Conservation (phyloP, 148 eudicot genomes). For the Dysphania ambrosioides region DNA sequence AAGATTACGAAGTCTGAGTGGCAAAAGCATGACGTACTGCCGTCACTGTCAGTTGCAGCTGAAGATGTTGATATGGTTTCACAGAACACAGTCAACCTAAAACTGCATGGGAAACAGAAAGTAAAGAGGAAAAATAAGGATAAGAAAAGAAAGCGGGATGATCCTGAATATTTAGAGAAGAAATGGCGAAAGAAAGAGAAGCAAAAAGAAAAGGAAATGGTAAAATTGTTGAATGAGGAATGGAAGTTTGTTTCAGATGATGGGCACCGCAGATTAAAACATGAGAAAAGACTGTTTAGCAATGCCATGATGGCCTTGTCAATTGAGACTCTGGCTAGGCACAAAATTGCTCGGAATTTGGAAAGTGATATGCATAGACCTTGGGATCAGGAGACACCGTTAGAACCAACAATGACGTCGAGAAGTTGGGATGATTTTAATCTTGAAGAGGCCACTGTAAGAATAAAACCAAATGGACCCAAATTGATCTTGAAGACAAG, state of each 20-base stretch:
- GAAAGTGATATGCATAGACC: constrained; percentile 7
- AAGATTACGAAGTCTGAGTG: constrained; percentile 22
- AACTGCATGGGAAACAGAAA: constrained; percentile 27
- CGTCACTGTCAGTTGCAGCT: constrained; percentile 24
- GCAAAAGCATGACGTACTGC: constrained; percentile 32
- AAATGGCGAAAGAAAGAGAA: constrained; percentile 83
- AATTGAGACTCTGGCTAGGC: constrained; percentile 16
- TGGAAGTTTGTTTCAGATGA: constrained; percentile 11
- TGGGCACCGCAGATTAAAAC: background rate
- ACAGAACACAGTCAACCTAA: constrained; percentile 25
- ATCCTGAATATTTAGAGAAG: constrained; percentile 66
- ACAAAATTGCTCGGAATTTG: constrained; percentile 14
- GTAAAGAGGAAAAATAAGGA: constrained; percentile 56
- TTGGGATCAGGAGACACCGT: constrained; percentile 9
- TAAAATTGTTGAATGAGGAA: constrained; percentile 37
- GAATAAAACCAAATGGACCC: constrained; percentile 27
- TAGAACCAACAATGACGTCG: constrained; percentile 15
- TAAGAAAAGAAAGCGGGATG: constrained; percentile 68
- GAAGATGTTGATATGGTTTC: constrained; percentile 33
- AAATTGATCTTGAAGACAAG: constrained; percentile 29
- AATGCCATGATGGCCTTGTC: constrained; percentile 17
- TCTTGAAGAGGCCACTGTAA: constrained; percentile 10
- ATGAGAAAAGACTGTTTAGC: background rate
- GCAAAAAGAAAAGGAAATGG: constrained; percentile 63
- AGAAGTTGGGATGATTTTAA: constrained; percentile 14